A percentile compares a stretch with the other conserved stretches of the same genome.
phyloP scores from a whole-genome alignment of 164 flowering plant genomes.

The Annona cherimola region DNA sequence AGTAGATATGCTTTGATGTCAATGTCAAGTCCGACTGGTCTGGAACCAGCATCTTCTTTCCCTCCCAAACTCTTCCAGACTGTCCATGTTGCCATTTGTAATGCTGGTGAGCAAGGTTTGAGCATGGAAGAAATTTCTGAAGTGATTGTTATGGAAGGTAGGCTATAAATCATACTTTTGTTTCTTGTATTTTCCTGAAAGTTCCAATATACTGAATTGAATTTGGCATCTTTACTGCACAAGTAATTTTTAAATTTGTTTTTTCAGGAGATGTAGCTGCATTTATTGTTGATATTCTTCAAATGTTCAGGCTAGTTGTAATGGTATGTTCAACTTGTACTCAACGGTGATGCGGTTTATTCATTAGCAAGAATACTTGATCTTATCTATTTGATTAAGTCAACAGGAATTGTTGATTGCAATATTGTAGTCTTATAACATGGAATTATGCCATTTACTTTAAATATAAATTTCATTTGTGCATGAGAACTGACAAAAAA shows the following conservation, averaged over 20 bases:
- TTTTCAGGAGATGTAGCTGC: slow-evolving; percentile 39
- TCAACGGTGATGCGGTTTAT: too few relatives aligned
- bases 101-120: slow-evolving; percentile 91
- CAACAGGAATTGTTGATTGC: too few relatives aligned
- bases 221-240: background rate
- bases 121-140: slow-evolving; percentile 45
- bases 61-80: slow-evolving; percentile 44
- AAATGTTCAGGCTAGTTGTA: slow-evolving; percentile 52
- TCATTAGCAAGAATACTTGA: too few relatives aligned
- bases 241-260: slow-evolving; percentile 4
- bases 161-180: slow-evolving; percentile 6
- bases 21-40: slow-evolving; percentile 22
- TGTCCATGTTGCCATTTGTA: slow-evolving; percentile 45
- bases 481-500: too few relatives aligned
- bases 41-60: slow-evolving; percentile 20
- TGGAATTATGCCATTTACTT: too few relatives aligned
- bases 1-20: slow-evolving; percentile 36
- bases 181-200: background rate
- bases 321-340: slow-evolving; percentile 37
- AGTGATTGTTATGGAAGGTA: slow-evolving; percentile 38
- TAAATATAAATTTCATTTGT: too few relatives aligned
- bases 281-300: slow-evolving; percentile 58
- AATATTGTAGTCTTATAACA: too few relatives aligned
- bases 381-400: too few relatives aligned
- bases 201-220: background rate